Percentiles rank a stretch among this genome's conserved stretches.
Conservation (phyloP, 2,329 filamentous ascomycete genomes). For the Neonectria magnoliae region DNA sequence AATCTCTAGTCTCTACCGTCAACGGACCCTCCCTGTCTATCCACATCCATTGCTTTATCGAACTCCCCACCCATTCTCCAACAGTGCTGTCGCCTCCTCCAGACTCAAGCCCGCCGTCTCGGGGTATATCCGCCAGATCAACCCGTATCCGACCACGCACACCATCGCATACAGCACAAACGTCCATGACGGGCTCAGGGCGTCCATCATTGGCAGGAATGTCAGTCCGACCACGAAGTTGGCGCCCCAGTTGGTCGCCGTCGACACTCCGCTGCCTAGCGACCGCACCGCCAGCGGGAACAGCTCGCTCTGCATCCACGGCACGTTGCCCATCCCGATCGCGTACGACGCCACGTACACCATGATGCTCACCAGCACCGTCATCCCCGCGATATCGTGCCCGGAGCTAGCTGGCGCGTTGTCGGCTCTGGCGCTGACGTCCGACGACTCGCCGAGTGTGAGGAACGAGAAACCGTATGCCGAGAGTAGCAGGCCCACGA, state of each 20-base stretch:
- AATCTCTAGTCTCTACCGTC: slow-evolving; percentile 4
- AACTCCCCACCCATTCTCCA: slow-evolving; percentile 80
- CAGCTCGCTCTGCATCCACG: slow-evolving; percentile 95
- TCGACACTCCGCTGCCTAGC: slow-evolving; percentile 76
- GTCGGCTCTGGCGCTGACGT: slow-evolving; percentile 27
- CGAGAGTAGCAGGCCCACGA: slow-evolving; percentile 74
- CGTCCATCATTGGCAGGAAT: slow-evolving; percentile 88
- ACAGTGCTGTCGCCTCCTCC: slow-evolving; percentile 79
- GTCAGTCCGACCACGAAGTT: slow-evolving; percentile 89
- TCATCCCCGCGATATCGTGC: slow-evolving; percentile 52
- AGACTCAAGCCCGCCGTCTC: slow-evolving; percentile 85
- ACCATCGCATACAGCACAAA: slow-evolving; percentile 83
- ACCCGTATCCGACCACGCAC: slow-evolving; percentile 73
- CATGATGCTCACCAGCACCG: slow-evolving; percentile 80
- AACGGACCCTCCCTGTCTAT: neutral
- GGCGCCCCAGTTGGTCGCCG: slow-evolving; percentile 85
- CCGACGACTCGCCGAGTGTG: slow-evolving; percentile 51
- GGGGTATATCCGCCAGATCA: slow-evolving; percentile 81
- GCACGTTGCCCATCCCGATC: slow-evolving; percentile 87
- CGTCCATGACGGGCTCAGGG: slow-evolving; percentile 76
- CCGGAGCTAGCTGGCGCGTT: slow-evolving; percentile 28
- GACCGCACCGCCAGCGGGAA: slow-evolving; percentile 82
- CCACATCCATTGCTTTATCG: slow-evolving; percentile 45
- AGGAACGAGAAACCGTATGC: slow-evolving; percentile 77
- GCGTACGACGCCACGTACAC: slow-evolving; percentile 89